Evolutionary conservation across 2,329 filamentous ascomycete species (phyloP).

Genomic region (Xylariomycetidae sp.): DNA sequence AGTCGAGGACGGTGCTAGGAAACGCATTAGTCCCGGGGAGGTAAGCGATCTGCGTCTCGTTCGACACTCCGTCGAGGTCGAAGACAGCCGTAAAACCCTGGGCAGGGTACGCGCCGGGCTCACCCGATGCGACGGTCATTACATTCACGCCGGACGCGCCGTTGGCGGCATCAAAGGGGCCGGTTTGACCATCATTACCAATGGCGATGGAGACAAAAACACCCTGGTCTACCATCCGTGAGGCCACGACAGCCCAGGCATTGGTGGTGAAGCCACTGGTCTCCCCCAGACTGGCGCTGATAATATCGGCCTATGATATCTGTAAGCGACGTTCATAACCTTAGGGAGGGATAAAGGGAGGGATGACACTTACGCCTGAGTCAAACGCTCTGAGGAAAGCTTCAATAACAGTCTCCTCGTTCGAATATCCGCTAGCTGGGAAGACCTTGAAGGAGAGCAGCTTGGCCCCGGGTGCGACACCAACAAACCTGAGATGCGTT

Average conservation of each 20-base stretch:
- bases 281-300: conserved; percentile 18
- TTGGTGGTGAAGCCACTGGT: conserved; percentile 25
- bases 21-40: conserved; percentile 15
- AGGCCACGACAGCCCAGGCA: conserved; percentile 37
- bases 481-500: conserved; percentile 14
- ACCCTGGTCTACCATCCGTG: conserved; percentile 32
- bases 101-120: conserved; percentile 14
- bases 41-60: conserved; percentile 20
- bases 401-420: conserved; percentile 19
- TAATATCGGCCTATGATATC: conserved; percentile 19
- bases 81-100: conserved; percentile 16
- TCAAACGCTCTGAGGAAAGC: conserved; percentile 19
- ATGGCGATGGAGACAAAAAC: conserved; percentile 19
- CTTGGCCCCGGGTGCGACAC: conserved; percentile 19
- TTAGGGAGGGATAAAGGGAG: conserved; percentile 2
- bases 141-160: conserved; percentile 21
- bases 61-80: conserved; percentile 14
- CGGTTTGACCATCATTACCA: conserved; percentile 17
- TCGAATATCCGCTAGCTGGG: conserved; percentile 14
- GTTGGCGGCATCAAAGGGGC: conserved; percentile 19
- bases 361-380: conserved; percentile 11
- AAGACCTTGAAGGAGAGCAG: conserved; percentile 19
- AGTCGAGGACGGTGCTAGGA: conserved; percentile 16
- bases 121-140: conserved; percentile 20
- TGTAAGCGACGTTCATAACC: background rate